Conservation (phyloP, 2,329 filamentous ascomycete species). For the Epichloe aotearoae region DNA sequence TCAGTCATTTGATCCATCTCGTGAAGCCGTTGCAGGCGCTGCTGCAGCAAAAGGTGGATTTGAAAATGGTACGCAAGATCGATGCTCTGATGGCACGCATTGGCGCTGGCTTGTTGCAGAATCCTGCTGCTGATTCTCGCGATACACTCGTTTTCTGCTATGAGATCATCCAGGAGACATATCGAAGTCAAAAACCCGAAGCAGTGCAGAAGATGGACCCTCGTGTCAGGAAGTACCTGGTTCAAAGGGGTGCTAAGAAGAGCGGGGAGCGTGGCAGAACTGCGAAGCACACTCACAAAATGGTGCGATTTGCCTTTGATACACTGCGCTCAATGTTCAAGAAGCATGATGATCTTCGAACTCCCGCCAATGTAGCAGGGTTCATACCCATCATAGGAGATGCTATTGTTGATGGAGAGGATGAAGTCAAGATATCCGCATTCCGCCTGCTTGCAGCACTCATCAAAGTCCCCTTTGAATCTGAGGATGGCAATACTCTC, state of each 20-base stretch:
- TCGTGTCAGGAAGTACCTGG: slow-evolving; percentile 58
- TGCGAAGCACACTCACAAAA: slow-evolving; percentile 73
- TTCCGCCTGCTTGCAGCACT: slow-evolving; percentile 77
- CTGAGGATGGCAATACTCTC: slow-evolving; percentile 49
- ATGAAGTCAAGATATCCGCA: slow-evolving; percentile 83
- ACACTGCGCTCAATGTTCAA: slow-evolving; percentile 74
- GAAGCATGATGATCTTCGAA: slow-evolving; percentile 72
- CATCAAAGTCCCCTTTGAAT: slow-evolving; percentile 68
- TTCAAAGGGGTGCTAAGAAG: slow-evolving; percentile 69
- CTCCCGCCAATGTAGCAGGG: slow-evolving; percentile 63
- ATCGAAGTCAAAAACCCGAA: slow-evolving; percentile 46
- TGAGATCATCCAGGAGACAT: slow-evolving; percentile 80
- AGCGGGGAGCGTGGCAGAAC: slow-evolving; percentile 57
- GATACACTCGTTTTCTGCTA: slow-evolving; percentile 92
- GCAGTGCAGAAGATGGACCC: slow-evolving; percentile 44
- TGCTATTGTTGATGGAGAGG: slow-evolving; percentile 67
- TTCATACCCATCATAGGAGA: slow-evolving; percentile 87
- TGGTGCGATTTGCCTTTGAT: slow-evolving; percentile 78
- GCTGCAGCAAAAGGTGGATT: slow-evolving; percentile 69
- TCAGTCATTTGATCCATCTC: slow-evolving; percentile 60
- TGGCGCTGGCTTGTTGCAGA: slow-evolving; percentile 68
- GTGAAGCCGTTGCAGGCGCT: slow-evolving; percentile 67
- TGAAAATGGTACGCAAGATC: slow-evolving; percentile 75
- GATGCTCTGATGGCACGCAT: slow-evolving; percentile 80
- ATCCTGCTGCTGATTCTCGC: slow-evolving; percentile 61